A percentile compares a stretch with the other conserved stretches of the same genome.
Conservation (phyloP, 192 early-diverging fungal genomes). For the Mycoemilia scoparia region DNA sequence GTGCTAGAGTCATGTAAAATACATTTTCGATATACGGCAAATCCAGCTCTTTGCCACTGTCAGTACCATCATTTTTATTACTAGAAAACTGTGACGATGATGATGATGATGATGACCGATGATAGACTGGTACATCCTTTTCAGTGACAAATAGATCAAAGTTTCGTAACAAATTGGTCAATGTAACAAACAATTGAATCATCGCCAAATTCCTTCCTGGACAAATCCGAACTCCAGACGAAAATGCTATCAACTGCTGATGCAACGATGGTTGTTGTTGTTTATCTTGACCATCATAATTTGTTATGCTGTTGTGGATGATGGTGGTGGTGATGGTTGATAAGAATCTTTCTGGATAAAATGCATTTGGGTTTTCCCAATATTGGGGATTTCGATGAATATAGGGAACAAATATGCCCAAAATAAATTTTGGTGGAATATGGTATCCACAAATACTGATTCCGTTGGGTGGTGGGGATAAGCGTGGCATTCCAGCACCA, state of each 20-base stretch:
- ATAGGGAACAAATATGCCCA: conserved; percentile 10
- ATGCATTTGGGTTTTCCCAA: conserved; percentile 13
- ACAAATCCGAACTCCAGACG: conserved; percentile 18
- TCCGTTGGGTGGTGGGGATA: conserved; percentile 16
- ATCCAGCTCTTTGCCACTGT: too few relatives aligned
- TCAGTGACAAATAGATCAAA: too few relatives aligned
- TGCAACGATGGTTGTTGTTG: too few relatives aligned
- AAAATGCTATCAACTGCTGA: conserved; percentile 13
- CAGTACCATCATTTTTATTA: too few relatives aligned
- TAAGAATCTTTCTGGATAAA: conserved; percentile 11
- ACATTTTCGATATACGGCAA: too few relatives aligned
- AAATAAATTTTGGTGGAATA: conserved; percentile 10
- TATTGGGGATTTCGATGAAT: conserved; percentile 8
- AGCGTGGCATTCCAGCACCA: conserved; percentile 10
- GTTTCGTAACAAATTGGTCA: conserved; percentile 28
- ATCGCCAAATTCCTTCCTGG: conserved; percentile 16
- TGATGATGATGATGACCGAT: too few relatives aligned
- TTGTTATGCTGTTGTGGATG: background rate
- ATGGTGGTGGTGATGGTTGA: conserved; percentile 3
- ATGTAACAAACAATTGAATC: conserved; percentile 14
- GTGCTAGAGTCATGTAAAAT: too few relatives aligned
- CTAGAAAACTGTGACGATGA: too few relatives aligned
- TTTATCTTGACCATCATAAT: too few relatives aligned
- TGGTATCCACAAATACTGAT: conserved; percentile 7
- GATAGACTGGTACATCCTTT: too few relatives aligned